A percentile compares a stretch with the other conserved stretches of the same genome.
These are phyloP conservation scores for Saprolegnia parasitica DNA, from an alignment of 352 stramenopile genomes.

Conservation along the genomic window DNA sequence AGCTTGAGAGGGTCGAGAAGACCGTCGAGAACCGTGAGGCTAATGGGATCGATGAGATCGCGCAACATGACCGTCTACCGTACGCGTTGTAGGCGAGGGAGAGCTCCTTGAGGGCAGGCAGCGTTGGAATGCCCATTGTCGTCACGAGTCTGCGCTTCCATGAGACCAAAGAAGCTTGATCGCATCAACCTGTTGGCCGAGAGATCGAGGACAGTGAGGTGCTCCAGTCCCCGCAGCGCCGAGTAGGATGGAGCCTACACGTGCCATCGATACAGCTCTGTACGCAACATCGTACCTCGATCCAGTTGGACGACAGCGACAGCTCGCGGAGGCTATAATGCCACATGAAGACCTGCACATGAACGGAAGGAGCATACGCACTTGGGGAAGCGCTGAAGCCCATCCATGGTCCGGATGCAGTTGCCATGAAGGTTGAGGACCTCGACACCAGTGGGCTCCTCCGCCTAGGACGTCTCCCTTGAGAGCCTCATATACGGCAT, in stretches of 20 bases:
- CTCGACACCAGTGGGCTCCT: constrained; percentile 33
- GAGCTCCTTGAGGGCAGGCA: constrained; percentile 61
- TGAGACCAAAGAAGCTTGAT: not conserved
- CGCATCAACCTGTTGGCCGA: constrained; percentile 60
- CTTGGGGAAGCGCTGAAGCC: constrained; percentile 53
- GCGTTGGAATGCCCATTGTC: constrained; percentile 50
- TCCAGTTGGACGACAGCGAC: constrained; percentile 75
- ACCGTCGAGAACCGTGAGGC: constrained; percentile 48
- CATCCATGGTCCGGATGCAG: constrained; percentile 53
- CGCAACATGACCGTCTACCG: not conserved
- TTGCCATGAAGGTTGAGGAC: constrained; percentile 81
- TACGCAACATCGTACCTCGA: constrained; percentile 39
- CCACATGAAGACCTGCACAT: not conserved
- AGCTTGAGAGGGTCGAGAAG: constrained; percentile 63
- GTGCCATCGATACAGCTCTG: not conserved
- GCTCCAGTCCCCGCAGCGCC: constrained; percentile 53
- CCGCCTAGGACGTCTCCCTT: not conserved
- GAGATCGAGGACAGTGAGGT: constrained; percentile 64
- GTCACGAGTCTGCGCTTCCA: constrained; percentile 41
- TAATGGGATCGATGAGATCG: constrained; percentile 31
- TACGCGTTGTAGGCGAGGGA: constrained; percentile 73
- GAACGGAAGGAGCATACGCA: constrained; percentile 24
- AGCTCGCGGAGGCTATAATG: constrained; percentile 49
- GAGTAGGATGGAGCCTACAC: constrained; percentile 53
- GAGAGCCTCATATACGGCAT: not conserved